Evolutionary conservation across 768 basidiomycete genomes (phyloP).

Genomic region (Pleurotus giganteus): DNA sequence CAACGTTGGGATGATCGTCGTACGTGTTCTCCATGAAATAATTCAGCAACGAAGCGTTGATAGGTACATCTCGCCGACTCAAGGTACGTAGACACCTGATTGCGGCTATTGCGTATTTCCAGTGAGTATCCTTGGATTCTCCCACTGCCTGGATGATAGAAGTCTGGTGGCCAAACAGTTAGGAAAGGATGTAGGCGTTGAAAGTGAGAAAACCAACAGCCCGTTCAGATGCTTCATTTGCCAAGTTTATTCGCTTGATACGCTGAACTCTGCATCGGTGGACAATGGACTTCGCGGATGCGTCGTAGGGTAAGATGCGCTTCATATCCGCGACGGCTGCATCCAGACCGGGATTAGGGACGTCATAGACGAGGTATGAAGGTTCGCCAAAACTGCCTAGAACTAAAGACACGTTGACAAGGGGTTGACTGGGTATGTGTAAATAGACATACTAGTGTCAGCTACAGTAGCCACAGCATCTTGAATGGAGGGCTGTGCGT

Average conservation of each 20-base stretch:
- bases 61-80: conserved; percentile 60
- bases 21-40: conserved; percentile 60
- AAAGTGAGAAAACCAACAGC: conserved; percentile 36
- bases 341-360: conserved; percentile 43
- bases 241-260: conserved; percentile 36
- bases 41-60: conserved; percentile 43
- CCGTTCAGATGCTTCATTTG: conserved; percentile 39
- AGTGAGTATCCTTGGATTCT: conserved; percentile 63
- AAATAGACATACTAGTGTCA: conserved; percentile 50
- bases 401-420: conserved; percentile 34
- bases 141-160: conserved; percentile 53
- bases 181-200: not conserved
- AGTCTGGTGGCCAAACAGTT: conserved; percentile 31
- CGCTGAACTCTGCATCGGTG: conserved; percentile 42
- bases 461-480: conserved; percentile 62
- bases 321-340: conserved; percentile 36
- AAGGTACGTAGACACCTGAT: conserved; percentile 66
- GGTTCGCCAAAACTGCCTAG: conserved; percentile 63
- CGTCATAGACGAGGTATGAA: conserved; percentile 50
- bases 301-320: conserved; percentile 25
- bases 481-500: conserved; percentile 68
- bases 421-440: conserved; percentile 3
- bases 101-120: conserved; percentile 76
- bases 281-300: conserved; percentile 38
- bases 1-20: conserved; percentile 67